Evolutionary conservation across 352 stramenopile genomes (phyloP), one percentile per base, ranked within the genome.

Genomic region (Porosira glacialis): DNA sequence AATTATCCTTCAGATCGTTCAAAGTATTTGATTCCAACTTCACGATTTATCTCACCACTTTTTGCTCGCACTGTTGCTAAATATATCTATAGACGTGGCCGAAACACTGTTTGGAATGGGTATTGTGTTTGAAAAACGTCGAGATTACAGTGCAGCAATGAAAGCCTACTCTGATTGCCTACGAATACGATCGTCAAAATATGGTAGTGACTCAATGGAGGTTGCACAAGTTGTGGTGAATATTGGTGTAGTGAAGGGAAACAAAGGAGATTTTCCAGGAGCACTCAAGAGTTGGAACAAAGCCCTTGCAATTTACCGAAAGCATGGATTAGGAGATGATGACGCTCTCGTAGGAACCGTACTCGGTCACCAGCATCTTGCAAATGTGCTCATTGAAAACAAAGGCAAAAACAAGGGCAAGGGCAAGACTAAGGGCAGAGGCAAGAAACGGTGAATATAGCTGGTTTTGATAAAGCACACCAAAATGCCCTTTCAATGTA

Each of bases 211-310:
- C 38, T 75, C 60, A 28, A 83, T 80, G 65, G 80, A 83, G 58
- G 77, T 87, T 7, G 75, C 75, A 24, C 64, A 80, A 80, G 74
- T 82, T n/a, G 67, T 86, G 39, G 65, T 83, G 1, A 83, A 86
- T 24, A 83, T 86, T 68, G 78, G 78, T 56, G 68, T 86, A 17
- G 74, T 86, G 4, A 65, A 65, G 51, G 70, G 72, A 2, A 83
- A 84, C 30, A 79, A 79, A 43, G 70, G 72, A 43, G 78, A 86
- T 38, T 83, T 84, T 53, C 55, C 52, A 31, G 73, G 69, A 19
- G 78, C 78, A 45, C 60, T 81, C 0, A 80, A 83, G 59, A 80
- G 59, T 52, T 86, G 74, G 74, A 83, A 81, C 43, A 83, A 86
- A 30, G 74, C 74, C 49, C 57, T 86, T 33, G 65, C 78, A 19